Conservation (phyloP, 345 rosid genomes). For the Arabis hirsuta region DNA sequence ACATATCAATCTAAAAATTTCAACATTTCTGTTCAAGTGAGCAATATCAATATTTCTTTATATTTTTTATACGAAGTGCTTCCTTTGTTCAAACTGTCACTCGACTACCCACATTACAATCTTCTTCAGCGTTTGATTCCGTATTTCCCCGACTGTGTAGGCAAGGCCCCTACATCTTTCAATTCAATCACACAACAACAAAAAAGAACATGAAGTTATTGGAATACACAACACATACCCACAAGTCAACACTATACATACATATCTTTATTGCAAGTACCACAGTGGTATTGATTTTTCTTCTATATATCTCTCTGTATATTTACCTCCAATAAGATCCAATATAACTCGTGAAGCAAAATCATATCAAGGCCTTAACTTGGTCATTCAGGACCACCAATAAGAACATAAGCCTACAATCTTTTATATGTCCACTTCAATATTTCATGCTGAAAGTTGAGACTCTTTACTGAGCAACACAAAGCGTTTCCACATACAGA, state of each 20-base stretch:
- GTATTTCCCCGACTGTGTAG: slow-evolving; percentile 10
- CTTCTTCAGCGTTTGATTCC: slow-evolving; percentile 29
- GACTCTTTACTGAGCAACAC: slow-evolving; percentile 11
- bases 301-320: slow-evolving; percentile 1
- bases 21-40: slow-evolving; percentile 30
- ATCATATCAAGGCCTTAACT: slow-evolving; percentile 29
- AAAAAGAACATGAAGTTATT: slow-evolving; percentile 12
- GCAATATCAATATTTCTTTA: slow-evolving; percentile 27
- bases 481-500: not conserved
- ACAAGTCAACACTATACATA: slow-evolving; percentile 29
- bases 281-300: slow-evolving; percentile 7
- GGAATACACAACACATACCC: slow-evolving; percentile 25
- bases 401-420: slow-evolving; percentile 32
- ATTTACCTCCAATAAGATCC: slow-evolving; percentile 34
- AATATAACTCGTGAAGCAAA: slow-evolving; percentile 23
- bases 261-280: slow-evolving; percentile 34
- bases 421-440: slow-evolving; percentile 25
- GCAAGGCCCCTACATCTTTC: slow-evolving; percentile 53
- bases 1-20: slow-evolving; percentile 32
- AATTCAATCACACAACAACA: slow-evolving; percentile 27
- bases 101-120: slow-evolving; percentile 35
- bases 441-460: slow-evolving; percentile 36
- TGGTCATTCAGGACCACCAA: slow-evolving; percentile 44
- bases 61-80: slow-evolving; percentile 39
- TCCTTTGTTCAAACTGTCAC: slow-evolving; percentile 56